phyloP scores from a whole-genome alignment of 192 early-diverging fungal genomes.

The Hyaloraphidium curvatum region DNA sequence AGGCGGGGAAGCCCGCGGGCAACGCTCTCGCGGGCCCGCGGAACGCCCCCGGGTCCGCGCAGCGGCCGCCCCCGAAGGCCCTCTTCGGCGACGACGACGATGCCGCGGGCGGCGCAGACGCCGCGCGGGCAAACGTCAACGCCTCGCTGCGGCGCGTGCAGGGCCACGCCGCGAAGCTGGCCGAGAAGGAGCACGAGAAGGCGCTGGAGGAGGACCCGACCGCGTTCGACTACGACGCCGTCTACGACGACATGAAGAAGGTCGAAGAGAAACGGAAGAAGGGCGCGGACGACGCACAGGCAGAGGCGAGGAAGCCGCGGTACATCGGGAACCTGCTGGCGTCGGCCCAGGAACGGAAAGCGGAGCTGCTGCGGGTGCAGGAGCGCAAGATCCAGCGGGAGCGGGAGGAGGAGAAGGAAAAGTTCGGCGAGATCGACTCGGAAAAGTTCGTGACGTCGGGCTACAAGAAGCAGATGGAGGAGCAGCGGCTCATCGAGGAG shows the following conservation, averaged over 20 bases:
- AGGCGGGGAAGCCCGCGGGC: too few relatives aligned
- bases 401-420: conserved; percentile 45
- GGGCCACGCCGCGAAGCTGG: neutral
- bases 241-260: conserved; percentile 50
- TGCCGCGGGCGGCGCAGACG: neutral
- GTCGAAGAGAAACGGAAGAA: conserved; percentile 22
- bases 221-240: conserved; percentile 60
- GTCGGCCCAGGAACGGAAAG: conserved; percentile 44
- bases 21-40: too few relatives aligned
- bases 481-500: conserved; percentile 34
- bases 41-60: too few relatives aligned
- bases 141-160: too few relatives aligned
- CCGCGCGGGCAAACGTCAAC: conserved; percentile 1
- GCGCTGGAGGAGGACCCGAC: conserved; percentile 49
- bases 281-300: conserved; percentile 19
- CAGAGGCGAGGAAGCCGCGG: conserved; percentile 30
- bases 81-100: neutral
- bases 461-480: conserved; percentile 40
- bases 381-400: conserved; percentile 49
- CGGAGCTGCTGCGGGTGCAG: conserved; percentile 43
- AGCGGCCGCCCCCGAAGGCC: too few relatives aligned
- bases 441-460: conserved; percentile 63
- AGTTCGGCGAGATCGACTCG: conserved; percentile 55
- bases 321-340: conserved; percentile 42
- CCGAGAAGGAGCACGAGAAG: conserved; percentile 19